Evolutionary conservation across 768 basidiomycete species (phyloP), one percentile per base, ranked within the genome.

Genomic region (Dictyophora rubrovolvata): DNA sequence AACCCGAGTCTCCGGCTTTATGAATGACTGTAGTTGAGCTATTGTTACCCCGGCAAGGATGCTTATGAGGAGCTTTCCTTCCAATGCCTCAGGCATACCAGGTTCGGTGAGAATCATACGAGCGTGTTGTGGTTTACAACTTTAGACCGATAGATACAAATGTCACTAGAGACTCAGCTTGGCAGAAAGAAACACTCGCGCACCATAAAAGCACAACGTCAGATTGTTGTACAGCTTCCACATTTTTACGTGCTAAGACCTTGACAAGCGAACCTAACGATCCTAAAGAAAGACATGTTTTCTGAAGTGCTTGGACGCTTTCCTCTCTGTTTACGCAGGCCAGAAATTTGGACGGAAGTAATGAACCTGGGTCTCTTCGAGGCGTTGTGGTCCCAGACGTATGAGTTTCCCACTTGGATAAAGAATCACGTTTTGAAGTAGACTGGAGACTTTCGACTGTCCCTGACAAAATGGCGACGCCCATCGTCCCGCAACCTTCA

Each of bases 41-140:
- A 98, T 87, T 28, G 89, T 97, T 5, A 96, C 87, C 64, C 96
- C 96, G n/a, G 96, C 94, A 34, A 97, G 85, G 69, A 98, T 96
- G 67, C 94, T 97, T 71, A 98, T 89, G 61, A 99, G 76, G 0
- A 98, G 81, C 72, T 98, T 98, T 50, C 88, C 86, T 28, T 84
- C 83, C 56, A 99, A 74, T 1, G 92, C 93, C 56, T 91, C 86
- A 53, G 76, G 74, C 72, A 97, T 86, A 18, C 93, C 93, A 11
- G 78, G 65, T 65, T 87, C 84, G 33, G 71, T 70, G 20, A 99
- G 77, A 65, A 99, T 89, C 12, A 71, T 64, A 37, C 83, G 77
- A 0, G 91, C 93, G 49, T 92, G 73, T 63, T 98, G 88, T 1
- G 96, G 96, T 70, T 99, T 99, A 70, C 93, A 97, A 68, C 94